phyloP scores from a whole-genome alignment of 2,329 filamentous ascomycete genomes.

The Aspergillus hiratsukae region DNA sequence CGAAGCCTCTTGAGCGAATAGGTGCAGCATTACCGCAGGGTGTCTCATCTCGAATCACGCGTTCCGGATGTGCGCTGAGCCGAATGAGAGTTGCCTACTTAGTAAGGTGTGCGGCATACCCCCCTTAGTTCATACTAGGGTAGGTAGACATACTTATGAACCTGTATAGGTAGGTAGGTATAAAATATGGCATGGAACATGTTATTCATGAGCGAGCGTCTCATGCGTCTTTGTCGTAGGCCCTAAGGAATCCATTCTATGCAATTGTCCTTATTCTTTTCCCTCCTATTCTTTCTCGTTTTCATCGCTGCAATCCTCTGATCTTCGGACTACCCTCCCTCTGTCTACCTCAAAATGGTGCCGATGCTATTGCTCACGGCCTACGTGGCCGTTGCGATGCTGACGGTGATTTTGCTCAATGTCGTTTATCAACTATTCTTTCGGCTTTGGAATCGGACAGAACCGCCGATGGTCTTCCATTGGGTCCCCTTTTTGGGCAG shows the following conservation, averaged over 20 bases:
- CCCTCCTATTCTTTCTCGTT: neutral
- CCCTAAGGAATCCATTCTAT: neutral
- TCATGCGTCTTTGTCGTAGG: neutral
- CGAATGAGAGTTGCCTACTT: neutral
- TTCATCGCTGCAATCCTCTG: neutral
- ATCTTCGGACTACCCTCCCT: neutral
- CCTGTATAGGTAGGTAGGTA: neutral
- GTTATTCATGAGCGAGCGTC: neutral
- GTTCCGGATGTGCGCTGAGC: neutral
- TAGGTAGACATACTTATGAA: neutral
- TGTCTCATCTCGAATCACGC: neutral
- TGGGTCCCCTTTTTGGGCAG: slow-evolving; percentile 60
- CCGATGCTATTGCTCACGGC: neutral
- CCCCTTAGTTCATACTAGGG: neutral
- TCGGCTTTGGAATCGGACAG: slow-evolving; percentile 46
- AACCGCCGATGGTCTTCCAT: slow-evolving; percentile 75
- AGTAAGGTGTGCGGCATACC: neutral
- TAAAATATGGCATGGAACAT: neutral
- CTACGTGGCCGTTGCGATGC: neutral
- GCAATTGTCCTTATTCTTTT: neutral
- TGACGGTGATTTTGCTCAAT: neutral
- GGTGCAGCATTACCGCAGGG: neutral
- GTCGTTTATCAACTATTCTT: neutral
- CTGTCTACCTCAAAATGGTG: neutral
- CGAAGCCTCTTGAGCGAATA: neutral